Evolutionary conservation across 305 asterid species (phyloP), one percentile per base, ranked within the genome.

Genomic region (Fraxinus sp.): DNA sequence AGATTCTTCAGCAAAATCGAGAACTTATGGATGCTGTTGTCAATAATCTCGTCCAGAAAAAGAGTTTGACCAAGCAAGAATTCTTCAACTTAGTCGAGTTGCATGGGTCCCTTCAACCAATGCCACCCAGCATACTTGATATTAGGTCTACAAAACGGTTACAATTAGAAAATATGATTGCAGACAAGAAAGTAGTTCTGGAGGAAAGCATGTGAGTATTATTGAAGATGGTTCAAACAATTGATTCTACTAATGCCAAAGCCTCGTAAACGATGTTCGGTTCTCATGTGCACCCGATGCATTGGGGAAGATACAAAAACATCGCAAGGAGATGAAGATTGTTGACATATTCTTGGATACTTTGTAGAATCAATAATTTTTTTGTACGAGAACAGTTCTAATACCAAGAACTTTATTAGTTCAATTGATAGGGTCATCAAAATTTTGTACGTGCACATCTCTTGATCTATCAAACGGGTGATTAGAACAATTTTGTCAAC

Each of bases 21-120:
- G 81, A 78, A 11, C 98, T 96, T 68, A 86, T 96, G 97, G 94
- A 96, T 81, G 97, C 93, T 41, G 86, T 91, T 35, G 98, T 92
- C 9, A 85, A 87, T 78, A 84, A 74, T 33, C 97, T 94, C 13
- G 92, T 92, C 62, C 88, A 92, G 90, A 91, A 91, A 88, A 96
- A 93, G 91, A 93, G 94, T 82, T 85, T 94, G 81, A 91, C 93
- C 11, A 94, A 92, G 91, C 86, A 90, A 88, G 98, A 92, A 72
- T 93, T 96, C 83, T 86, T 83, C 59, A 83, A 86, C 85, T 83
- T 96, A 70, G 99, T 94, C n/a, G 91, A 93, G 76, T 80, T 88
- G 85, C 97, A 96, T 70, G 99, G 99, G 20, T 90, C 88, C 76
- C 80, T 92, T 80, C 87, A 86, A 81, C 86, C 94, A 46, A 81